A percentile compares a stretch with the other conserved stretches of the same genome.
Conservation (phyloP, 2,329 filamentous ascomycete genomes). For the Xylaria sp. region DNA sequence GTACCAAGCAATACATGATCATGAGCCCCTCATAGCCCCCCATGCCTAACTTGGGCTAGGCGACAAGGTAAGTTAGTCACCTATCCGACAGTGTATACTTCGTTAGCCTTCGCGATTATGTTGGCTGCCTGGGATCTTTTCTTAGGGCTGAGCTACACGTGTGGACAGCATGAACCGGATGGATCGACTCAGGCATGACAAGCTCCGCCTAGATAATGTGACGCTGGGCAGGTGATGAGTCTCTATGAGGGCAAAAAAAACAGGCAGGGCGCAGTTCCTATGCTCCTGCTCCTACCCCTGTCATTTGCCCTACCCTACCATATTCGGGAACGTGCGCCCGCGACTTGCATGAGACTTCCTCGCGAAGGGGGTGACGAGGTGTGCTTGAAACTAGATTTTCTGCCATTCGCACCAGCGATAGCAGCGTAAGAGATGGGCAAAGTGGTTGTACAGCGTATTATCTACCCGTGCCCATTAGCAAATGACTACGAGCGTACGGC, state of each 20-base stretch:
- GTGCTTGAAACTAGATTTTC: constrained; percentile 16
- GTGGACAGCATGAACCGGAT: constrained; percentile 29
- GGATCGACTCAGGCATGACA: constrained; percentile 29
- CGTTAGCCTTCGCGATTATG: neutral
- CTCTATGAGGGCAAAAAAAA: constrained; percentile 20
- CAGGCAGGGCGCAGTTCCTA: constrained; percentile 21
- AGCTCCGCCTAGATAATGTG: constrained; percentile 25
- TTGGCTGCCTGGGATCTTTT: constrained; percentile 23
- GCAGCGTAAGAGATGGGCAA: constrained; percentile 1
- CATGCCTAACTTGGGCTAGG: constrained; percentile 23
- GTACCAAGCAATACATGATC: constrained; percentile 30
- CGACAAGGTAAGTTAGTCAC: constrained; percentile 22
- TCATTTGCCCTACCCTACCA: constrained; percentile 15
- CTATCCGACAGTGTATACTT: constrained; percentile 19
- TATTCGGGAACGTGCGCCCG: constrained; percentile 12
- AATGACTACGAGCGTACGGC: neutral
- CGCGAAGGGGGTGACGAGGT: constrained; percentile 19
- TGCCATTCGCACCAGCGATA: constrained; percentile 8
- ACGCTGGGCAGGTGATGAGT: constrained; percentile 34
- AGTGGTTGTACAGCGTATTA: neutral
- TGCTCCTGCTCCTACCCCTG: constrained; percentile 19
- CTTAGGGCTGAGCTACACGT: constrained; percentile 36
- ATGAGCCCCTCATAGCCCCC: constrained; percentile 36
- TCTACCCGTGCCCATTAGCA: neutral
- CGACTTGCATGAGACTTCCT: constrained; percentile 16